A percentile compares a stretch with the other conserved stretches of the same genome.
phyloP scores from a whole-genome alignment of 306 rosid species.

The Myrica gale region DNA sequence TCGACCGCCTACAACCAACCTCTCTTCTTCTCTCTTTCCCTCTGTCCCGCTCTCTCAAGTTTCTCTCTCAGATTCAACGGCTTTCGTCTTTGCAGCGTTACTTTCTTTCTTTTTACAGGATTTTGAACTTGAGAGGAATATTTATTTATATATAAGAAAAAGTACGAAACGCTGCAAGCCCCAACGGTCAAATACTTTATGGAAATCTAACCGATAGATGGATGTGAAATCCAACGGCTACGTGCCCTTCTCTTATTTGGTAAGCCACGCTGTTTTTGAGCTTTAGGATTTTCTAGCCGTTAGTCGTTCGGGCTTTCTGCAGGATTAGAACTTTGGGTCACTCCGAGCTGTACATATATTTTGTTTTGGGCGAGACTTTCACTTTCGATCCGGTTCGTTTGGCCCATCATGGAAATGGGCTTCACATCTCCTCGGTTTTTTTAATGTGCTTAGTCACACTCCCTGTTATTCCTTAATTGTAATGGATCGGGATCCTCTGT shows the following conservation, averaged over 20 bases:
- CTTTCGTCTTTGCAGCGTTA: background rate
- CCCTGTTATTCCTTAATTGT: too few species aligned
- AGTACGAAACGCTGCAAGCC: constrained; percentile 19
- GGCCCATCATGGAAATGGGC: too few species aligned
- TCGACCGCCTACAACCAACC: background rate
- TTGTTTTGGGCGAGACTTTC: too few species aligned
- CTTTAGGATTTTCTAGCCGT: constrained; percentile 46
- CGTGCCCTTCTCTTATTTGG: background rate
- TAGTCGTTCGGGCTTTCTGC: constrained; percentile 14
- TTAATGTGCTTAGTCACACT: too few species aligned
- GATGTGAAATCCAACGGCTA: constrained; percentile 26
- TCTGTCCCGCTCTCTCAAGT: background rate
- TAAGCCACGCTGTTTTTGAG: background rate
- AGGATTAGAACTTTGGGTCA: too few species aligned
- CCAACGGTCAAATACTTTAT: constrained; percentile 43
- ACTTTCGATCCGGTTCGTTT: too few species aligned
- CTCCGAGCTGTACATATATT: too few species aligned
- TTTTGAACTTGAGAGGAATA: constrained; percentile 15
- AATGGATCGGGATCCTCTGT: too few species aligned
- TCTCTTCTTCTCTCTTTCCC: background rate
- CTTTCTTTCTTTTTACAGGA: background rate
- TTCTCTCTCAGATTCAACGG: background rate
- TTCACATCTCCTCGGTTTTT: too few species aligned
- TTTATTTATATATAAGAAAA: background rate
- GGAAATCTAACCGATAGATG: constrained; percentile 34